Percentiles rank a stretch among this genome's conserved stretches.
phyloP scores from a whole-genome alignment of 306 rosid genomes.

The Glycine tomentella region DNA sequence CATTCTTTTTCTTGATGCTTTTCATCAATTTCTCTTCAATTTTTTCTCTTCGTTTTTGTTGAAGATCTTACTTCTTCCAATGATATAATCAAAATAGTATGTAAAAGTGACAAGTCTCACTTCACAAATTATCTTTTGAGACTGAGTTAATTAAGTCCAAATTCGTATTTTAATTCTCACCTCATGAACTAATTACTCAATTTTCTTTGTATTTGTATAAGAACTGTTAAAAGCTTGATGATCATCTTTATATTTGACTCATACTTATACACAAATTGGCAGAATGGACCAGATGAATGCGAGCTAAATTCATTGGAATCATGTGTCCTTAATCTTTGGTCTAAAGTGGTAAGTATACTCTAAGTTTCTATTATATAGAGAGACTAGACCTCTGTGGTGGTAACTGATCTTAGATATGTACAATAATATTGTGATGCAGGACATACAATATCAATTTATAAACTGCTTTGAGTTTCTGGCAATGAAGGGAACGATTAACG shows the following conservation, averaged over 20 bases:
- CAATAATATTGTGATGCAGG: slow-evolving; percentile 52
- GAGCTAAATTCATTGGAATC: slow-evolving; percentile 61
- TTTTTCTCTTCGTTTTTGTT: no score
- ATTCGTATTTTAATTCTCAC: no score
- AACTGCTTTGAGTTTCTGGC: slow-evolving; percentile 66
- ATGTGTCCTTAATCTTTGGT: slow-evolving; percentile 54
- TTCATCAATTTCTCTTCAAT: slow-evolving; percentile 1
- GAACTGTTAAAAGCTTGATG: not conserved
- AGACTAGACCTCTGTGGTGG: not conserved
- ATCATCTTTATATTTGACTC: not conserved
- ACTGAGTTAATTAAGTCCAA: no score
- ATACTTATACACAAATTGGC: slow-evolving; percentile 27
- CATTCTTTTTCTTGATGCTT: not conserved
- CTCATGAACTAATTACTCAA: not conserved
- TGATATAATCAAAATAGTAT: no score
- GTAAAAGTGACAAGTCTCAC: no score
- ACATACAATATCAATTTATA: slow-evolving; percentile 58
- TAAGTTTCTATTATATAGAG: not conserved
- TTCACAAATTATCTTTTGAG: no score
- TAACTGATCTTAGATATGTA: not conserved
- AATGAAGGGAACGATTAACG: slow-evolving; percentile 48
- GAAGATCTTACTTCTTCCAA: no score
- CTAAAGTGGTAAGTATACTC: slow-evolving; percentile 53
- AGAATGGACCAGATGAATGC: slow-evolving; percentile 71
- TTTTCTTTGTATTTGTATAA: slow-evolving; percentile 18